phyloP scores from a whole-genome alignment of 2,329 filamentous ascomycete genomes.

The Fusarium verticillioides region DNA sequence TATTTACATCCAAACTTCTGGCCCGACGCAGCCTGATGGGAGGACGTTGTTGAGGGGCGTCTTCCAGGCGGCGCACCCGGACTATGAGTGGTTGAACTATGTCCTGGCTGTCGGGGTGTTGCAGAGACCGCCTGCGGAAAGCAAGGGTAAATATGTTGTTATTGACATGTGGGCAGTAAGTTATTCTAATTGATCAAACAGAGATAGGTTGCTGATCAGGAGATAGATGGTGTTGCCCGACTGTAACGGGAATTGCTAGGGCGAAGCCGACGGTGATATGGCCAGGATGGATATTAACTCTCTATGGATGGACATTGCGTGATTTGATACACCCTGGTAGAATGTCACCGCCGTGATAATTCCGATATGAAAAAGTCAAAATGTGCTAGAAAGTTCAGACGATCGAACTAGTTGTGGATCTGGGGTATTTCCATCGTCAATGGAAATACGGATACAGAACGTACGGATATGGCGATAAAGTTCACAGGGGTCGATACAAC shows the following conservation, averaged over 20 bases:
- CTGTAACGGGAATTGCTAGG: constrained; percentile 14
- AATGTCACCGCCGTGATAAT: neutral
- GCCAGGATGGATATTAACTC: neutral
- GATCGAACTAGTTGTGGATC: neutral
- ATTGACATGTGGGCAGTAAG: constrained; percentile 44
- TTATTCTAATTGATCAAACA: accelerated
- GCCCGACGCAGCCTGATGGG: constrained; percentile 50
- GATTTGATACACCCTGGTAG: neutral
- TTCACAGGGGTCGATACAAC: neutral
- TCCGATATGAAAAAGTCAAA: neutral
- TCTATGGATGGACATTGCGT: constrained; percentile 1
- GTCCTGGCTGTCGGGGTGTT: constrained; percentile 45
- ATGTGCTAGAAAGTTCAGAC: neutral
- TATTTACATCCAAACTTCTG: constrained; percentile 52
- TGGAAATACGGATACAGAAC: neutral
- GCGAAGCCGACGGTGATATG: neutral
- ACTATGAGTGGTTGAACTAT: constrained; percentile 53
- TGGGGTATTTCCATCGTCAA: neutral
- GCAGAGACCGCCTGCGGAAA: constrained; percentile 7
- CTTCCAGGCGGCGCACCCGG: constrained; percentile 50
- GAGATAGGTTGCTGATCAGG: neutral
- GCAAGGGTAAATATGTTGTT: constrained; percentile 37
- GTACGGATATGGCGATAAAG: neutral
- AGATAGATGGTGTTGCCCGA: constrained; percentile 24
- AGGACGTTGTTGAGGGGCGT: constrained; percentile 41